These are phyloP conservation scores for Ustulina deusta DNA, from an alignment of 2,329 filamentous ascomycete species.

Conservation along the genomic window DNA sequence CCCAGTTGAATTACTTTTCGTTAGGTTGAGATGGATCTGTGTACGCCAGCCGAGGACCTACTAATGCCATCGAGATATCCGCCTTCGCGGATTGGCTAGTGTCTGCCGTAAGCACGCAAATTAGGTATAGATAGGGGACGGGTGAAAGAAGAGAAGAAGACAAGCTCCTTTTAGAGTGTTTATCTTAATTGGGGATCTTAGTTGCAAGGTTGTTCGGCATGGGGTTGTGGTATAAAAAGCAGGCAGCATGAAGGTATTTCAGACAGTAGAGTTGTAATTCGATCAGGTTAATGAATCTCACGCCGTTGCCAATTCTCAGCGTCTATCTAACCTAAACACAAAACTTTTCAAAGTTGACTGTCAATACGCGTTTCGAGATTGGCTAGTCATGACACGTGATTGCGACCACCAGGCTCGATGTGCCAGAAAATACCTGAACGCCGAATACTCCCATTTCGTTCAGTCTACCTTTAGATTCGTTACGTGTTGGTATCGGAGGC, in stretches of 20 bases:
- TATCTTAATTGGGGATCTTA: background rate
- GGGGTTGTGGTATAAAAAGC: slow-evolving; percentile 1
- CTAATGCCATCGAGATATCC: background rate
- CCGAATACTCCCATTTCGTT: slow-evolving; percentile 21
- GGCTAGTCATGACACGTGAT: background rate
- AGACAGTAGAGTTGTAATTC: slow-evolving; percentile 14
- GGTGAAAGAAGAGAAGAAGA: background rate
- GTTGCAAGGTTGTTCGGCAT: background rate
- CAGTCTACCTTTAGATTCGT: slow-evolving; percentile 28
- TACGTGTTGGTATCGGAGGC: slow-evolving; percentile 33
- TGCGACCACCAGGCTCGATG: background rate
- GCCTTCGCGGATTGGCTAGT: no score
- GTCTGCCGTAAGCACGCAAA: background rate
- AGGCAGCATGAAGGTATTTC: background rate
- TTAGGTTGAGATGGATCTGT: background rate
- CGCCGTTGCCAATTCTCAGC: background rate
- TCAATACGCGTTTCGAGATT: background rate
- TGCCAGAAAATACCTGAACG: slow-evolving; percentile 18
- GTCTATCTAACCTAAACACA: background rate
- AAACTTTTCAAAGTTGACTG: background rate
- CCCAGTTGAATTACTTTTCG: background rate
- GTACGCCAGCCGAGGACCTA: background rate
- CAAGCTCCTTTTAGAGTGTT: background rate
- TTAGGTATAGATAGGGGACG: background rate
- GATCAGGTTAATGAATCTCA: background rate